These are phyloP conservation scores for Alternaria brassicicola DNA, from an alignment of 2,329 filamentous ascomycete genomes.

Conservation along the genomic window DNA sequence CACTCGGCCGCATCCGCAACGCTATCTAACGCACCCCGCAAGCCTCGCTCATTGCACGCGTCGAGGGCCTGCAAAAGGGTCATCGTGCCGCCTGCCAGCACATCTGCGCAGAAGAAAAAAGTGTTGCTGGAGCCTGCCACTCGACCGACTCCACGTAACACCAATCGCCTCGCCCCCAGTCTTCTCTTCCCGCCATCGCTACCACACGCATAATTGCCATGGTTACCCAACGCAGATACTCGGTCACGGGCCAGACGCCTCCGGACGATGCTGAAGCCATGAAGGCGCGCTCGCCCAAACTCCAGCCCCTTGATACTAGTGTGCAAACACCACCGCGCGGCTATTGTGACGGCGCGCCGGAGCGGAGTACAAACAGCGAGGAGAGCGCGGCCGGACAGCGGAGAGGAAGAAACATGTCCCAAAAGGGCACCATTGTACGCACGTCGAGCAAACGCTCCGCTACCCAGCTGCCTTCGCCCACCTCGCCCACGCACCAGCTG, in stretches of 20 bases:
- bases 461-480: conserved; percentile 46
- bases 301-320: conserved; percentile 45
- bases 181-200: not conserved
- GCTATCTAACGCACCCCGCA: conserved; percentile 35
- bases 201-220: conserved; percentile 15
- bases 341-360: conserved; percentile 34
- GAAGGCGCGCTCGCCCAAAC: conserved; percentile 44
- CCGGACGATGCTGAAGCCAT: conserved; percentile 42
- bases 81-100: conserved; percentile 33
- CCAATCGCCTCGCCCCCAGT: conserved; percentile 2
- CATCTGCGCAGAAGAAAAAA: conserved; percentile 9
- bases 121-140: conserved; percentile 20
- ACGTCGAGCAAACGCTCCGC: conserved; percentile 47
- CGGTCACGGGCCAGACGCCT: conserved; percentile 46
- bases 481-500: conserved; percentile 40
- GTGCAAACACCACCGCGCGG: conserved; percentile 42
- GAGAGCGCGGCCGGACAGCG: conserved; percentile 23
- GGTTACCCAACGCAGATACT: conserved; percentile 46
- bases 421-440: conserved; percentile 31
- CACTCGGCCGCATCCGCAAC: conserved; percentile 21
- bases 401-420: conserved; percentile 38
- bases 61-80: conserved; percentile 15
- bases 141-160: conserved; percentile 18
- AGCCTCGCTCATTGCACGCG: conserved; percentile 28
- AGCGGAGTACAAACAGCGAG: conserved; percentile 19